These are phyloP conservation scores for Xylariales sp. DNA, from an alignment of 2,329 filamentous ascomycete species.

Conservation along the genomic window DNA sequence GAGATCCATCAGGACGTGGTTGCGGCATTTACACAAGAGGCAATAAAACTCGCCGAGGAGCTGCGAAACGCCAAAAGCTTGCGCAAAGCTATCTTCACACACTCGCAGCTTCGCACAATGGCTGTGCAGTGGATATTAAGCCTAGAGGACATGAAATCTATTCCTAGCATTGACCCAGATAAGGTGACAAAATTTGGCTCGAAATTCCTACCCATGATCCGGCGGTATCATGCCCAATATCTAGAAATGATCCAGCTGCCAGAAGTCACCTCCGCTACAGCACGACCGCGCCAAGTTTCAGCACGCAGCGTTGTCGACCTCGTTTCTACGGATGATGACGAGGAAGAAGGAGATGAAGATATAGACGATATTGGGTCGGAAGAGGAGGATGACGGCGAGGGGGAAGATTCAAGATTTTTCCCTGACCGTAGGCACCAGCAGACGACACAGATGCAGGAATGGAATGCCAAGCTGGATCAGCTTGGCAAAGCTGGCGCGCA, in stretches of 20 bases:
- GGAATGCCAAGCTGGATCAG: constrained; percentile 24
- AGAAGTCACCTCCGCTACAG: constrained; percentile 9
- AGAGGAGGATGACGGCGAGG: constrained; percentile 18
- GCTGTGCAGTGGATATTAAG: constrained; percentile 63
- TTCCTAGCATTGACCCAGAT: constrained; percentile 58
- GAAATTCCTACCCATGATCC: constrained; percentile 56
- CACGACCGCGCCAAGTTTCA: constrained; percentile 8
- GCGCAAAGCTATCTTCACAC: constrained; percentile 60
- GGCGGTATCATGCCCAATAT: constrained; percentile 41
- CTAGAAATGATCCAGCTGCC: constrained; percentile 48
- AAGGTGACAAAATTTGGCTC: constrained; percentile 60
- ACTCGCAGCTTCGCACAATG: constrained; percentile 69
- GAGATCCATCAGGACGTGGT: constrained; percentile 61
- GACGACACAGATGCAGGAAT: constrained; percentile 17
- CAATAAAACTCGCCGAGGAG: constrained; percentile 54
- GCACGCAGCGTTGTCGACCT: constrained; percentile 48
- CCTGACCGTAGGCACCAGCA: constrained; percentile 10
- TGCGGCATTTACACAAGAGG: constrained; percentile 60
- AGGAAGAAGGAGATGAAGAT: too few species aligned
- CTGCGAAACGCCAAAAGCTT: constrained; percentile 57
- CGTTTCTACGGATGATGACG: constrained; percentile 32
- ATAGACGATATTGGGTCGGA: constrained; percentile 8
- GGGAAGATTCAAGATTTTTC: constrained; percentile 46
- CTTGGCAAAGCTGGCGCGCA: too few species aligned
- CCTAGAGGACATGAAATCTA: constrained; percentile 56